Conservation (phyloP, 768 basidiomycete species). For the Pleurotus platypus region DNA sequence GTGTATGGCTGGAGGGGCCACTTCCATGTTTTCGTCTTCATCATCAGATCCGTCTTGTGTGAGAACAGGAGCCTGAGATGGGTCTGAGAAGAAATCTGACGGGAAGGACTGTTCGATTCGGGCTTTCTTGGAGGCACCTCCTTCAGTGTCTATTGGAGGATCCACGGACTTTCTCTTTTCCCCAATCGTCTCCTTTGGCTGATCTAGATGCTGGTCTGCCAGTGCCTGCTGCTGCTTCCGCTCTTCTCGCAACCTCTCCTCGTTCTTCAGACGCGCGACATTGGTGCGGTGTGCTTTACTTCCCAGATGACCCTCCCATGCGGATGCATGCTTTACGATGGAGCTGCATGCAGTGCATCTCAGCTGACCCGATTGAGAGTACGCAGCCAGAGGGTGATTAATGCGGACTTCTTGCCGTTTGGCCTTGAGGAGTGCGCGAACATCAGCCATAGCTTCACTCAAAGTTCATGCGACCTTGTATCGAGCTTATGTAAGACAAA, state of each 20-base stretch:
- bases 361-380: constrained; percentile 62
- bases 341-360: constrained; percentile 64
- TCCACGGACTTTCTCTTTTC: constrained; percentile 33
- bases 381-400: constrained; percentile 69
- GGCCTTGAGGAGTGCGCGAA: constrained; percentile 77
- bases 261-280: constrained; percentile 54
- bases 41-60: constrained; percentile 37
- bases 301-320: constrained; percentile 86
- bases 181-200: constrained; percentile 25
- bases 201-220: constrained; percentile 23
- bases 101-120: constrained; percentile 47
- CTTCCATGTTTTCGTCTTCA: constrained; percentile 31
- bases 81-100: constrained; percentile 79
- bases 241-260: constrained; percentile 41
- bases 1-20: constrained; percentile 10
- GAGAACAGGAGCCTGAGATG: constrained; percentile 44
- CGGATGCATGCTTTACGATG: constrained; percentile 68
- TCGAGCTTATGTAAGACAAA: neutral
- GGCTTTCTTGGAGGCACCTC: constrained; percentile 24
- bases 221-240: constrained; percentile 28
- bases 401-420: constrained; percentile 75
- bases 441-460: constrained; percentile 59
- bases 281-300: constrained; percentile 76
- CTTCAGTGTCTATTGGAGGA: constrained; percentile 16
- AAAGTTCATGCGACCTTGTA: neutral